phyloP scores from a whole-genome alignment of 768 basidiomycete genomes.

The Podaxis carcinomalis region DNA sequence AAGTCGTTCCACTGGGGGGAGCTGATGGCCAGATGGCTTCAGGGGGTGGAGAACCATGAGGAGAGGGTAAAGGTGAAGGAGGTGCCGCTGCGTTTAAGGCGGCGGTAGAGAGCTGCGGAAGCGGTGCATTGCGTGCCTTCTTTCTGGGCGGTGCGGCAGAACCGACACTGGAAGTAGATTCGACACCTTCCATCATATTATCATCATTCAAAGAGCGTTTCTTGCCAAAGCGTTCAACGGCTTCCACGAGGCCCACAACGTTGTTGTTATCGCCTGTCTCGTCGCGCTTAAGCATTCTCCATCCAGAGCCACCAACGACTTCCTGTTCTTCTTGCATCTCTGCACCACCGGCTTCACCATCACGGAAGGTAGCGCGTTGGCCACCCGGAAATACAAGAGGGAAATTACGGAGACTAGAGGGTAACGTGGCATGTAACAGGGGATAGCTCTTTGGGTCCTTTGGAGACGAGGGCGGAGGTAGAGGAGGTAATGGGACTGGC shows the following conservation, averaged over 20 bases:
- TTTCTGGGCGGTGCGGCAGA: conserved; percentile 64
- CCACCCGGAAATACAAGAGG: conserved; percentile 81
- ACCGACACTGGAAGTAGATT: conserved; percentile 38
- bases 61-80: conserved; percentile 81
- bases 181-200: conserved; percentile 48
- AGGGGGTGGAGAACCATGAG: conserved; percentile 78
- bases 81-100: conserved; percentile 66
- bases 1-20: conserved; percentile 73
- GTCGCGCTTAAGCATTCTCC: conserved; percentile 72
- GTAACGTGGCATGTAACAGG: conserved; percentile 70
- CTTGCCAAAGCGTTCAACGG: conserved; percentile 84
- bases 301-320: conserved; percentile 59
- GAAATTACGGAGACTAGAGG: conserved; percentile 67
- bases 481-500: conserved; percentile 75
- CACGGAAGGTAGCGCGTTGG: conserved; percentile 73
- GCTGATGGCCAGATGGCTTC: conserved; percentile 77
- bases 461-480: conserved; percentile 67
- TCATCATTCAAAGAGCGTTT: conserved; percentile 68
- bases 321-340: conserved; percentile 74
- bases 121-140: conserved; percentile 62
- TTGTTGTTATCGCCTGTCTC: conserved; percentile 45
- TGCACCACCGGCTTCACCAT: conserved; percentile 58
- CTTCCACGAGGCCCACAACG: conserved; percentile 67
- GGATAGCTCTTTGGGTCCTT: conserved; percentile 81
- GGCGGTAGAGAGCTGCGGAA: conserved; percentile 57